Evolutionary conservation across 805 yeast species (phyloP).

Genomic region (Isabelozyma pseudorhagii): DNA sequence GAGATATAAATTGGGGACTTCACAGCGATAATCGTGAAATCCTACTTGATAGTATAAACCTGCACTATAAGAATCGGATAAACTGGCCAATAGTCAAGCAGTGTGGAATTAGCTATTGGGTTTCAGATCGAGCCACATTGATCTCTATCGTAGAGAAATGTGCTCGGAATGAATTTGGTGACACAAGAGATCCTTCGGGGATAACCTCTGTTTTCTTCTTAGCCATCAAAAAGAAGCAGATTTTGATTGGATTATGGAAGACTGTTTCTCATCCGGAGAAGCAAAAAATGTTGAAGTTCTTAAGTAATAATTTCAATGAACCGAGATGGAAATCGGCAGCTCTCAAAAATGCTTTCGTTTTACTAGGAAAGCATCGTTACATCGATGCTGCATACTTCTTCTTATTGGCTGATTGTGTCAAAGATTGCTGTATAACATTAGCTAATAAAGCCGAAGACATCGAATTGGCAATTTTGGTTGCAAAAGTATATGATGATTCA

Average conservation of each 20-base stretch:
- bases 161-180: slow-evolving; percentile 69
- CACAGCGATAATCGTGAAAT: slow-evolving; percentile 78
- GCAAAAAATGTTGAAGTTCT: slow-evolving; percentile 73
- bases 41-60: slow-evolving; percentile 48
- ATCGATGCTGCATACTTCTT: slow-evolving; percentile 89
- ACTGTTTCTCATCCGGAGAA: slow-evolving; percentile 77
- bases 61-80: slow-evolving; percentile 41
- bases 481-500: slow-evolving; percentile 62
- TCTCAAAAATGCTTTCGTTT: slow-evolving; percentile 84
- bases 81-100: slow-evolving; percentile 61
- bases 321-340: slow-evolving; percentile 88
- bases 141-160: slow-evolving; percentile 54
- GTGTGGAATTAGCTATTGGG: slow-evolving; percentile 74
- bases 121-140: slow-evolving; percentile 23
- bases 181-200: slow-evolving; percentile 64
- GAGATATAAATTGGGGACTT: slow-evolving; percentile 86
- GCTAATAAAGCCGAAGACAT: slow-evolving; percentile 64
- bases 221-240: slow-evolving; percentile 73
- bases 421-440: slow-evolving; percentile 75
- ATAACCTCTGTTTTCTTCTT: slow-evolving; percentile 70
- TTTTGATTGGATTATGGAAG: slow-evolving; percentile 80
- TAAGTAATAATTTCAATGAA: slow-evolving; percentile 71
- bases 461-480: slow-evolving; percentile 74
- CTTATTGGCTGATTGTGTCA: slow-evolving; percentile 67
- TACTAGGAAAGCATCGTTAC: slow-evolving; percentile 83